Percentiles rank a stretch among this genome's conserved stretches.
Evolutionary conservation across 1,139 yeast genomes (phyloP).

Genomic region (Saccharomycopsis hybrid): DNA sequence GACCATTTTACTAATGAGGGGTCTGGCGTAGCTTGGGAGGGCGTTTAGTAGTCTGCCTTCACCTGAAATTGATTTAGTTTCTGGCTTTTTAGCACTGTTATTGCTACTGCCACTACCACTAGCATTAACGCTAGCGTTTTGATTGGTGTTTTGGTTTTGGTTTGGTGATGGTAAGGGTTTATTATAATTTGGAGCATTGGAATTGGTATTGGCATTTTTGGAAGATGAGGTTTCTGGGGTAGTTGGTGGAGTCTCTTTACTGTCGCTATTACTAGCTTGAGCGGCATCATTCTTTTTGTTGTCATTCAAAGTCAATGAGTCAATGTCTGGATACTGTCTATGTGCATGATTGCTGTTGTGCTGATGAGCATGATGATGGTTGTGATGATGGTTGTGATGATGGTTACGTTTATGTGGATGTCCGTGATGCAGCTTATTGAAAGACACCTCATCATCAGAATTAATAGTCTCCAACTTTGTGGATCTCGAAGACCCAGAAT

Average conservation of each 20-base stretch:
- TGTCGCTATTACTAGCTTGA: background rate
- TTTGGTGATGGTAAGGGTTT: conserved; percentile 7
- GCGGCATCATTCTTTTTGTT: background rate
- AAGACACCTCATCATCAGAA: background rate
- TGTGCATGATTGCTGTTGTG: background rate
- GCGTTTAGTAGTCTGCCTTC: conserved; percentile 65
- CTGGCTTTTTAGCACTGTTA: background rate
- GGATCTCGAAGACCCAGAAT: background rate
- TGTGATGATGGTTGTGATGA: background rate
- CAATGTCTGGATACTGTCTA: background rate
- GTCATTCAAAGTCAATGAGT: background rate
- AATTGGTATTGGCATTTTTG: background rate
- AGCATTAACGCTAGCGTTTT: background rate
- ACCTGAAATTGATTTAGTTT: conserved; percentile 43
- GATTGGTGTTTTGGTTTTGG: background rate
- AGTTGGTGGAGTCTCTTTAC: conserved; percentile 8
- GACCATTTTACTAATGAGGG: conserved; percentile 66
- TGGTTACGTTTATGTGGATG: background rate
- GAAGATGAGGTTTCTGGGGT: conserved; percentile 8
- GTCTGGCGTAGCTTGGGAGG: conserved; percentile 61
- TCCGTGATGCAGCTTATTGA: background rate
- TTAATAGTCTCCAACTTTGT: conserved; percentile 5
- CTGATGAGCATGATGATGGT: background rate
- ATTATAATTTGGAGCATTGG: conserved; percentile 1
- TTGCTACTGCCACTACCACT: background rate